Evolutionary conservation across 768 basidiomycete species (phyloP), one percentile per base, ranked within the genome.

Genomic region (Leucocoprinus birnbaumii): DNA sequence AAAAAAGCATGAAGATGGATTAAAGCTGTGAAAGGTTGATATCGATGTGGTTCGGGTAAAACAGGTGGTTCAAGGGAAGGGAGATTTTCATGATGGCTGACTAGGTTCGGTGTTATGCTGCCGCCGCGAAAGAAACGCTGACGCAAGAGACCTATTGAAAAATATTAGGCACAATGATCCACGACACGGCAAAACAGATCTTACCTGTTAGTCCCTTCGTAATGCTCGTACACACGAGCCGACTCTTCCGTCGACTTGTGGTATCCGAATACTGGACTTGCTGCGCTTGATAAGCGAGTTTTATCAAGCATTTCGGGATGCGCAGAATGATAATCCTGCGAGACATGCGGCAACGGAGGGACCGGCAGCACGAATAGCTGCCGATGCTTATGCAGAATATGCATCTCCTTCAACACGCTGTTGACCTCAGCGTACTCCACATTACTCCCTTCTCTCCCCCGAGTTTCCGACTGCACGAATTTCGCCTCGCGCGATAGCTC

Each of bases 321-420:
- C 19, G 10, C 19, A 3, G 46, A 55, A 24, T 16, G 55, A n/a
- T n/a, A n/a, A 54, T 21, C 26, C 37, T 13, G 46, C 7, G 26
- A 48, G 19, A 18, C 38, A 26, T 34, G 47, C 49, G 6, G 26
- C 19, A 25, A 11, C 31, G 34, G 51, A 35, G 61, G 48, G 38
- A 57, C 55, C 24, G 68, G 48, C 3, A 69, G 62, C 11, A 71
- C 59, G 61, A 75, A 83, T 22, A 83, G 55, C 31, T 82, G 70
- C 48, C 87, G 77, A 62, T 88, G 85, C 51, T 86, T 82, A 59
- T 87, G 78, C 21, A 85, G 74, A 37, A 82, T 75, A 61, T 91
- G 89, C 49, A 91, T 65, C 61, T 90, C 83, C 54, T 86, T 83
- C 35, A 92, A 79, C 59, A 88, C 70, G 45, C 61, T 78, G 68